Conservation (phyloP, 179 eudicot genomes). For the Spinacia oleracea region DNA sequence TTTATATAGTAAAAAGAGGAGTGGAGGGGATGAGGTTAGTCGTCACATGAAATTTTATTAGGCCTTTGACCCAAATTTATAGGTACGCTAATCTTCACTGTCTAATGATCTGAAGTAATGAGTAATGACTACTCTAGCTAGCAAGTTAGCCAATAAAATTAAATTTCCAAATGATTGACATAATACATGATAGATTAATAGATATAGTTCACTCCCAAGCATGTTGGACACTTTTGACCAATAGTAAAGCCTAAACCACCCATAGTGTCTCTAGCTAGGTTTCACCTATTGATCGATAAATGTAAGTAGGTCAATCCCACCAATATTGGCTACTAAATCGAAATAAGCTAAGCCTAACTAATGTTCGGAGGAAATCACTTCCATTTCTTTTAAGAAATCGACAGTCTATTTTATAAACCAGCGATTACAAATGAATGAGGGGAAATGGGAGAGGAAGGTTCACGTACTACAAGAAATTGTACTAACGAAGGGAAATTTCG, state of each 20-base stretch:
- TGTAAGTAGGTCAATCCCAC: background rate
- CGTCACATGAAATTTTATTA: background rate
- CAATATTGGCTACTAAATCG: background rate
- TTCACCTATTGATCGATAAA: constrained; percentile 7
- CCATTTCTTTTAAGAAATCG: too few species aligned
- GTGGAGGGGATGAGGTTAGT: background rate
- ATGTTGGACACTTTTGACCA: background rate
- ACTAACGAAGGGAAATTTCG: too few species aligned
- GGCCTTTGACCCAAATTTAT: background rate
- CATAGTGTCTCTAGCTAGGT: background rate
- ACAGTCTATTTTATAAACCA: too few species aligned
- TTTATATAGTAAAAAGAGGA: background rate
- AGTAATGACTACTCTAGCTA: background rate
- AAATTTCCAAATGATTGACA: background rate
- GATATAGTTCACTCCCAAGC: constrained; percentile 11
- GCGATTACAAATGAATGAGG: too few species aligned
- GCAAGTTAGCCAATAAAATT: background rate
- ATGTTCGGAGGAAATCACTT: too few species aligned
- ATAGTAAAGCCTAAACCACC: background rate
- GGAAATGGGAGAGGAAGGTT: too few species aligned
- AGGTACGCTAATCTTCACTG: background rate
- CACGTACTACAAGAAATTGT: too few species aligned
- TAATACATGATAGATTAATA: background rate
- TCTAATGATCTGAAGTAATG: too few species aligned
- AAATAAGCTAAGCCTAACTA: background rate